phyloP scores from a whole-genome alignment of 805 yeast species.

The Hanseniaspora lachancei region DNA sequence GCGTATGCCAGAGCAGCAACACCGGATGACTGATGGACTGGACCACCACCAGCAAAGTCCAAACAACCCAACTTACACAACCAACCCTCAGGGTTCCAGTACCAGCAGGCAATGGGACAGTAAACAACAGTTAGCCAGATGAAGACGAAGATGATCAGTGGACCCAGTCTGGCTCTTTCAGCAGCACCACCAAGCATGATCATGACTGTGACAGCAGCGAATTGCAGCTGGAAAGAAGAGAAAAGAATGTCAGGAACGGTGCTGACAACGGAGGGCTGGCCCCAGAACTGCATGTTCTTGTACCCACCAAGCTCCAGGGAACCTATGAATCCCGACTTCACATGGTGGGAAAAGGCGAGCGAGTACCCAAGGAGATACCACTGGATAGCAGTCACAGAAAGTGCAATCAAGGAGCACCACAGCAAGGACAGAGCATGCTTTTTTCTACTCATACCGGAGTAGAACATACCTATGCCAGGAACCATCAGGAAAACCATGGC shows the following conservation, averaged over 20 bases:
- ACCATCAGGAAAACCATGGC: slow-evolving; percentile 88
- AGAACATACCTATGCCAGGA: slow-evolving; percentile 88
- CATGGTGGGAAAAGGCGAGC: slow-evolving; percentile 62
- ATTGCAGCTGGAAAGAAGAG: slow-evolving; percentile 91
- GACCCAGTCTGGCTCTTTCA: slow-evolving; percentile 91
- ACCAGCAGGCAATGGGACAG: slow-evolving; percentile 94
- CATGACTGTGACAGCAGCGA: slow-evolving; percentile 84
- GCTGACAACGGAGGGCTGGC: slow-evolving; percentile 57
- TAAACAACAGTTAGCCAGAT: slow-evolving; percentile 91
- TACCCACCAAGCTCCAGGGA: slow-evolving; percentile 68
- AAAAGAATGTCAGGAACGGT: slow-evolving; percentile 80
- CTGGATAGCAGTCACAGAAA: slow-evolving; percentile 71
- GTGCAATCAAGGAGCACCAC: slow-evolving; percentile 90
- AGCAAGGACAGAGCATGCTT: slow-evolving; percentile 87
- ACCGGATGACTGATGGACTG: slow-evolving; percentile 92
- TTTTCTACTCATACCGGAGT: slow-evolving; percentile 87
- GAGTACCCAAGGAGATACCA: slow-evolving; percentile 99
- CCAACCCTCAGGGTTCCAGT: slow-evolving; percentile 96
- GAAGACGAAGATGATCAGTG: slow-evolving; percentile 90
- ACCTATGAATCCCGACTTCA: slow-evolving; percentile 59
- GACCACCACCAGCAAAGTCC: slow-evolving; percentile 98
- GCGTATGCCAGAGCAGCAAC: slow-evolving; percentile 92
- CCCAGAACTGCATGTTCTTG: slow-evolving; percentile 51
- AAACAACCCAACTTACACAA: slow-evolving; percentile 65
- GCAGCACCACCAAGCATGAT: slow-evolving; percentile 96